Evolutionary conservation across 1,284 basidiomycete genomes (phyloP).

Genomic region (Tilletia setariae): DNA sequence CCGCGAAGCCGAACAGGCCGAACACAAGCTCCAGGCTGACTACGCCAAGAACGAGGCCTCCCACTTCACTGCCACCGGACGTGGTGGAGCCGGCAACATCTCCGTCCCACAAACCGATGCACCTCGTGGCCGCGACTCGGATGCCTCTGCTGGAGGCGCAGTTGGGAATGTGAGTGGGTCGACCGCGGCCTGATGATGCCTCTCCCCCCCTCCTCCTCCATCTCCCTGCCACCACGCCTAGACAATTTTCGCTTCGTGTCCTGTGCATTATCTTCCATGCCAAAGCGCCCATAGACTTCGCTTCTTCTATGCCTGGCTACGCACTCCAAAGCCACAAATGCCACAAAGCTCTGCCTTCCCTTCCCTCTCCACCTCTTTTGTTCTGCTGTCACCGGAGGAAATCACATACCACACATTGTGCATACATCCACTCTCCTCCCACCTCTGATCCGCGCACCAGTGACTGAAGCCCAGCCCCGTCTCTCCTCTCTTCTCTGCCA

Average conservation of each 20-base stretch:
- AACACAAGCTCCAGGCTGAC: constrained; percentile 29
- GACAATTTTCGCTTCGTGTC: neutral
- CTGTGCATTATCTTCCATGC: too few relatives aligned
- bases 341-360: neutral
- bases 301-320: too few relatives aligned
- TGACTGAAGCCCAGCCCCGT: neutral
- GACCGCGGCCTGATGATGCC: neutral
- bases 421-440: neutral
- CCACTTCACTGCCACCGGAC: constrained; percentile 63
- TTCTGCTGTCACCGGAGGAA: neutral
- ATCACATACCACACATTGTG: neutral
- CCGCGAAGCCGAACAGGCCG: constrained; percentile 25
- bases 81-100: constrained; percentile 69
- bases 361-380: neutral
- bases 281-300: too few relatives aligned
- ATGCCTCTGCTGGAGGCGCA: neutral
- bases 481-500: neutral
- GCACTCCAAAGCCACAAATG: too few relatives aligned
- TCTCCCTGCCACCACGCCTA: neutral
- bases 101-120: neutral
- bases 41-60: constrained; percentile 55
- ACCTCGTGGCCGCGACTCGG: neutral
- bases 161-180: constrained; percentile 6
- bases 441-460: neutral
- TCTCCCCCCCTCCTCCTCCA: neutral